Conservation (phyloP, 2,329 filamentous ascomycete species). For the Harringtonia aguacate region DNA sequence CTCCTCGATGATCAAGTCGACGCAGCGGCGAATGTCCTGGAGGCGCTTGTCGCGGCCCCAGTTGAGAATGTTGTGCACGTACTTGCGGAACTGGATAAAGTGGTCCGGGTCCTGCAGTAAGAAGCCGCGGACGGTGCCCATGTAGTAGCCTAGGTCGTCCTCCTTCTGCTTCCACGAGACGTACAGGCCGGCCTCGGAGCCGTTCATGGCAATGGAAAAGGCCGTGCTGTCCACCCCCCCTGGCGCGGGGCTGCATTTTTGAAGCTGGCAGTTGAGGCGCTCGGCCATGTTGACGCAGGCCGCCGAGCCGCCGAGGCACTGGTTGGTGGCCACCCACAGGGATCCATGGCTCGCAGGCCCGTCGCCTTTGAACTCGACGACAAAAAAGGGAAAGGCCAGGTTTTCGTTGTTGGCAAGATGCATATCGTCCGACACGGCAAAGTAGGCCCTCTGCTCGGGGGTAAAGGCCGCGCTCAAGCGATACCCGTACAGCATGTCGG, state of each 20-base stretch:
- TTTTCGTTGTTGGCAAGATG: no score
- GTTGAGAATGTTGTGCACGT: slow-evolving; percentile 1
- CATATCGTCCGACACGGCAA: no score
- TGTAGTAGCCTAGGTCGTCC: no score
- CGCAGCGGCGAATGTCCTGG: neutral
- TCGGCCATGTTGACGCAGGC: slow-evolving; percentile 1
- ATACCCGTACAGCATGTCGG: no score
- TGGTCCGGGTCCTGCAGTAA: neutral
- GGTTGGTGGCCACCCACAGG: slow-evolving; percentile 1
- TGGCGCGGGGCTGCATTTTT: neutral
- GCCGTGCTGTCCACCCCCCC: neutral
- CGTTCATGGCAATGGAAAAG: neutral
- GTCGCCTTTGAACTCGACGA: slow-evolving; percentile 2
- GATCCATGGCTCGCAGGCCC: neutral
- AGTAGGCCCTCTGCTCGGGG: no score
- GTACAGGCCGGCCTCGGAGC: no score
- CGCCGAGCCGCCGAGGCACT: neutral
- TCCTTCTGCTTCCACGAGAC: no score
- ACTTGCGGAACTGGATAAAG: neutral
- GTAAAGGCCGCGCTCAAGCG: no score
- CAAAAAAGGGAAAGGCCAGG: slow-evolving; percentile 11
- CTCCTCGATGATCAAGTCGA: slow-evolving; percentile 4
- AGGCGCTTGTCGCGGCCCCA: slow-evolving; percentile 1
- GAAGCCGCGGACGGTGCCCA: no score
- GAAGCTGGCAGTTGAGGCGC: neutral